These are phyloP conservation scores for Prunus campanulata DNA, from an alignment of 306 rosid genomes.

Conservation along the genomic window DNA sequence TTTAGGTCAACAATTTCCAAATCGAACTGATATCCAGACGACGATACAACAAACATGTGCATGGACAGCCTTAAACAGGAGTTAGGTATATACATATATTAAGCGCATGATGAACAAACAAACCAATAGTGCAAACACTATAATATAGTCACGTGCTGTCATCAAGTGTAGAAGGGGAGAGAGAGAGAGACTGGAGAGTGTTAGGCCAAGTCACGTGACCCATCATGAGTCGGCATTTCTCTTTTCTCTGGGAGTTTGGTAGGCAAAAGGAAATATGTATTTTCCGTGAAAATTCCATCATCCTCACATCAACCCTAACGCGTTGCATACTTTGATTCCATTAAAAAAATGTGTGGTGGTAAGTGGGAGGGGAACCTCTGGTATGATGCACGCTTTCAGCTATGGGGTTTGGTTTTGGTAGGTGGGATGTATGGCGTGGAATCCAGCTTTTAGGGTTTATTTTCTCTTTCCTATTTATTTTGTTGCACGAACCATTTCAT, in stretches of 20 bases:
- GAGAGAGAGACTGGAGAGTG: neutral
- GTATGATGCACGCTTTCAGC: neutral
- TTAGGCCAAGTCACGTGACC: constrained; percentile 3
- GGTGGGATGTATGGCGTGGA: neutral
- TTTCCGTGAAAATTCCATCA: neutral
- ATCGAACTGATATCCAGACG: no score
- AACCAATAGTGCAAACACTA: neutral
- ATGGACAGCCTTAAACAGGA: neutral
- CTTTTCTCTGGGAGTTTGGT: neutral
- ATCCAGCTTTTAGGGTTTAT: neutral
- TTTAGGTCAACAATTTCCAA: no score
- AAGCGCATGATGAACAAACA: neutral
- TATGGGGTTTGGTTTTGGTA: neutral
- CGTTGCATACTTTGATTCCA: neutral
- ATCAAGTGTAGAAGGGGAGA: neutral
- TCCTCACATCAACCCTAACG: no score
- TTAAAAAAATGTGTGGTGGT: neutral
- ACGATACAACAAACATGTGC: no score
- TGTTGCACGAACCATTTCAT: no score
- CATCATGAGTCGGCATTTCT: neutral
- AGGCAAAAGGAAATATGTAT: no score
- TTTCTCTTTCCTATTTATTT: neutral
- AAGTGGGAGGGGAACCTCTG: neutral
- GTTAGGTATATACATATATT: neutral
- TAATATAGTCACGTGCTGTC: neutral